These are phyloP conservation scores for Protomyces pachydermus DNA, from an alignment of 1,139 yeast genomes.

Conservation along the genomic window DNA sequence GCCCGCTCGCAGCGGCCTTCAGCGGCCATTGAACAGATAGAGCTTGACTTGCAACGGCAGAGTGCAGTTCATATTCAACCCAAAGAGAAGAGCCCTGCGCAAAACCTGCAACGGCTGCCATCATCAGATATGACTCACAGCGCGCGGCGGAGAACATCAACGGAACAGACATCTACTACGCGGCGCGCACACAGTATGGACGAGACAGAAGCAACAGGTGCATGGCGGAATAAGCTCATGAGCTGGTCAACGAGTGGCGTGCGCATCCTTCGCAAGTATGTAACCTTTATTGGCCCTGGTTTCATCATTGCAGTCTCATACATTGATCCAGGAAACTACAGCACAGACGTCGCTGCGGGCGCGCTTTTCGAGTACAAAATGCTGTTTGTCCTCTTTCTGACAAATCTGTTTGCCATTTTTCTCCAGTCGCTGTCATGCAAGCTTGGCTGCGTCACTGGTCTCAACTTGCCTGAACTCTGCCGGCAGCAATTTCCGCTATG, in stretches of 20 bases:
- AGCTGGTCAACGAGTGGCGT: background rate
- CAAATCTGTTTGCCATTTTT: slow-evolving; percentile 82
- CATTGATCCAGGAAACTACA: slow-evolving; percentile 96
- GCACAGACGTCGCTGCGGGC: slow-evolving; percentile 92
- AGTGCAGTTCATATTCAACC: background rate
- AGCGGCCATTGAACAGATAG: background rate
- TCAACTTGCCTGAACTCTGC: slow-evolving; percentile 79
- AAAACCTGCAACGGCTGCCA: background rate
- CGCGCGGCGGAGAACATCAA: background rate
- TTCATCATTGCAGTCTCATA: slow-evolving; percentile 92
- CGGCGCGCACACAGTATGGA: background rate
- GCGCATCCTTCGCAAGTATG: slow-evolving; percentile 3
- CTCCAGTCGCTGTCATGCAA: slow-evolving; percentile 79
- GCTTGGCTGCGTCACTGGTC: slow-evolving; percentile 85
- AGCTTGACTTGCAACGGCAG: background rate
- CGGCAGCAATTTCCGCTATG: slow-evolving; percentile 63
- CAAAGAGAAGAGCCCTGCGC: background rate
- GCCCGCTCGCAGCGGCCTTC: background rate
- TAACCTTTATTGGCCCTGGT: slow-evolving; percentile 66
- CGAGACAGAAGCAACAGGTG: background rate
- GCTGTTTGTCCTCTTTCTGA: slow-evolving; percentile 69
- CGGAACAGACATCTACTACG: background rate
- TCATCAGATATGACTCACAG: background rate
- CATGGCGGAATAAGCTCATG: background rate
- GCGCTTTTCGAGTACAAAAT: slow-evolving; percentile 80